Evolutionary conservation across 495 filamentous ascomycete genomes (phyloP).

Genomic region (Tuber melanosporum): DNA sequence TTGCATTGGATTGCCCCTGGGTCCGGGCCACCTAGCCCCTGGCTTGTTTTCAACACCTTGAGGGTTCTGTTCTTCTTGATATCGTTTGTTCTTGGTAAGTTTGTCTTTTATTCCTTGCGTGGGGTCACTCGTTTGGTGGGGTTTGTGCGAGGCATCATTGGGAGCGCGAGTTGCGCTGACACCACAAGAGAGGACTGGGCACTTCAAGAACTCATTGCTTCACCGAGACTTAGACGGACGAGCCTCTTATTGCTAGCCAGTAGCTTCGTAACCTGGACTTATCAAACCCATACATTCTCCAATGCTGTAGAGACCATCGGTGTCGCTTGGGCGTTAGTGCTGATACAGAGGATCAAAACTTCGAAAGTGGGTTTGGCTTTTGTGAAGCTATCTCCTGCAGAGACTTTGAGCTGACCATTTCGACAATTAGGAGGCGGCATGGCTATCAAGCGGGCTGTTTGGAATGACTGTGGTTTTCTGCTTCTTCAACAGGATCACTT

Average conservation of each 20-base stretch:
- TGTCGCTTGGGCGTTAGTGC: constrained; percentile 82
- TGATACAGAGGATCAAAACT: constrained; percentile 75
- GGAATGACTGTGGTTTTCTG: constrained; percentile 77
- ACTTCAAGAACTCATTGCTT: constrained; percentile 77
- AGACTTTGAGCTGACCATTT: constrained; percentile 26
- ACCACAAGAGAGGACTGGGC: constrained; percentile 75
- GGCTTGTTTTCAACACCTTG: constrained; percentile 79
- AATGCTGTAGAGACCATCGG: constrained; percentile 91
- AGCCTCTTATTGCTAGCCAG: constrained; percentile 80
- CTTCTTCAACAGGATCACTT: constrained; percentile 92
- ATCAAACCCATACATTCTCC: constrained; percentile 97
- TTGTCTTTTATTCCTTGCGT: neutral
- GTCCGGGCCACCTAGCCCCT: constrained; percentile 56
- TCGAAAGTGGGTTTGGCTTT: constrained; percentile 55
- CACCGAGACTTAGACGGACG: constrained; percentile 61
- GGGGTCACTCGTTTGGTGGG: neutral
- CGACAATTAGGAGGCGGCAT: constrained; percentile 58
- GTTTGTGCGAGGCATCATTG: neutral
- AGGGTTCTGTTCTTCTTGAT: constrained; percentile 82
- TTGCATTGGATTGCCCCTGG: constrained; percentile 68
- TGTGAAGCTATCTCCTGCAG: neutral
- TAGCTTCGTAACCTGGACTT: constrained; percentile 97
- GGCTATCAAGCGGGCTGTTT: constrained; percentile 66
- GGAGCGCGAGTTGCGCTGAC: constrained; percentile 18
- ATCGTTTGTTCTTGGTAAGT: constrained; percentile 70